phyloP scores from a whole-genome alignment of 257 asterid species.

The Leptodermis oblonga region DNA sequence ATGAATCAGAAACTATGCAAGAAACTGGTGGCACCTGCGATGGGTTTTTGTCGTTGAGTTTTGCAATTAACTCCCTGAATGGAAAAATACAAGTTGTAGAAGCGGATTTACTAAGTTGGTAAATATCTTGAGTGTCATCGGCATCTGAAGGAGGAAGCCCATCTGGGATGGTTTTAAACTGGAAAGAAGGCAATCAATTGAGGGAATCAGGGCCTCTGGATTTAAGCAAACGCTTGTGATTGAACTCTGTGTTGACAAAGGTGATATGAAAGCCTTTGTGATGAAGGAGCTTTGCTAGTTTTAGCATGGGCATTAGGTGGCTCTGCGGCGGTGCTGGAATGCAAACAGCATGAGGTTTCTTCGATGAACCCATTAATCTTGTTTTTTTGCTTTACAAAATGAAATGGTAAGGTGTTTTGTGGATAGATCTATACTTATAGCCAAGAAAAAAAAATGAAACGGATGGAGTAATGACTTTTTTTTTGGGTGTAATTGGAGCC shows the following conservation, averaged over 20 bases:
- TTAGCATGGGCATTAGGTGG: conserved; percentile 31
- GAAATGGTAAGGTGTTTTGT: too few species aligned
- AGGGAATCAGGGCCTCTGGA: conserved; percentile 29
- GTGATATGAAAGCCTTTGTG: conserved; percentile 31
- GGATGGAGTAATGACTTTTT: too few species aligned
- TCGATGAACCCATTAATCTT: too few species aligned
- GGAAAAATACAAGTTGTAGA: conserved; percentile 19
- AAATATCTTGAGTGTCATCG: conserved; percentile 29
- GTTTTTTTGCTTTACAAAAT: too few species aligned
- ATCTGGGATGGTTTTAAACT: conserved; percentile 28
- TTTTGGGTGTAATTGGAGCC: too few species aligned
- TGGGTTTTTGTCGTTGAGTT: conserved; percentile 13
- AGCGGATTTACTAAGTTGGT: conserved; percentile 19
- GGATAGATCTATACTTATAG: too few species aligned
- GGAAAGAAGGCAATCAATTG: conserved; percentile 24
- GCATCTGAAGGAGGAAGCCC: conserved; percentile 33
- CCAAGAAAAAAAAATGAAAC: too few species aligned
- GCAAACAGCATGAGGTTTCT: too few species aligned
- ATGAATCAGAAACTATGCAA: conserved; percentile 27
- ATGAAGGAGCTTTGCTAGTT: conserved; percentile 31
- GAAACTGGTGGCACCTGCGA: conserved; percentile 27
- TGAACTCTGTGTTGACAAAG: conserved; percentile 25
- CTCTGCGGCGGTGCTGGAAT: conserved; percentile 26
- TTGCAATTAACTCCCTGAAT: conserved; percentile 16
- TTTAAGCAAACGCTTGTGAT: conserved; percentile 24